Conservation (phyloP, 2,329 filamentous ascomycete genomes). For the Pseudovirgaria hyperparasitica region DNA sequence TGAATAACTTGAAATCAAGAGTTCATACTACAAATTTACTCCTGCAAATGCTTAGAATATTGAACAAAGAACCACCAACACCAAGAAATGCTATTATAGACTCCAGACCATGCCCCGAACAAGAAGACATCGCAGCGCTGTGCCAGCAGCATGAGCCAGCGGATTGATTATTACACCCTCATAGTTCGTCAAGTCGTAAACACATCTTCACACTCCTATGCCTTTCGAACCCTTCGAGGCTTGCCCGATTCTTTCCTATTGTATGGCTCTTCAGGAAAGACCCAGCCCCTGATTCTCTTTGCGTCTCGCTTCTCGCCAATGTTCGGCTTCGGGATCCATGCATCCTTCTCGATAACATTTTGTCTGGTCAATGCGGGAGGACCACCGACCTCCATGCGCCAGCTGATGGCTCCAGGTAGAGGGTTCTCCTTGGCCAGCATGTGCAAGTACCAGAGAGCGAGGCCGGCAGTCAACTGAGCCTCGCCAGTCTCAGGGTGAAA, state of each 20-base stretch:
- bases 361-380: slow-evolving; percentile 60
- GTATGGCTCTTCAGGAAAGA: slow-evolving; percentile 61
- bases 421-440: slow-evolving; percentile 54
- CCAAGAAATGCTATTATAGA: no score
- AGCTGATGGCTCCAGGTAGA: slow-evolving; percentile 46
- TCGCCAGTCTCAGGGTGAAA: slow-evolving; percentile 22
- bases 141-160: no score
- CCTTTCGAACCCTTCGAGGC: slow-evolving; percentile 41
- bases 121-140: no score
- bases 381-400: slow-evolving; percentile 60
- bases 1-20: no score
- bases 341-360: slow-evolving; percentile 56
- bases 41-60: no score
- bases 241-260: slow-evolving; percentile 61
- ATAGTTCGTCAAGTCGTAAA: no score
- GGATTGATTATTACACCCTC: no score
- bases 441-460: slow-evolving; percentile 68
- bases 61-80: no score
- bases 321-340: slow-evolving; percentile 63
- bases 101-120: no score
- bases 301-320: slow-evolving; percentile 63
- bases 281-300: slow-evolving; percentile 62
- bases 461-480: slow-evolving; percentile 51
- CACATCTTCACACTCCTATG: no score
- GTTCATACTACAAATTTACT: no score